A percentile compares a stretch with the other conserved stretches of the same genome.
These are phyloP conservation scores for Penicillium macrosclerotiorum DNA, from an alignment of 495 filamentous ascomycete species.

Conservation along the genomic window DNA sequence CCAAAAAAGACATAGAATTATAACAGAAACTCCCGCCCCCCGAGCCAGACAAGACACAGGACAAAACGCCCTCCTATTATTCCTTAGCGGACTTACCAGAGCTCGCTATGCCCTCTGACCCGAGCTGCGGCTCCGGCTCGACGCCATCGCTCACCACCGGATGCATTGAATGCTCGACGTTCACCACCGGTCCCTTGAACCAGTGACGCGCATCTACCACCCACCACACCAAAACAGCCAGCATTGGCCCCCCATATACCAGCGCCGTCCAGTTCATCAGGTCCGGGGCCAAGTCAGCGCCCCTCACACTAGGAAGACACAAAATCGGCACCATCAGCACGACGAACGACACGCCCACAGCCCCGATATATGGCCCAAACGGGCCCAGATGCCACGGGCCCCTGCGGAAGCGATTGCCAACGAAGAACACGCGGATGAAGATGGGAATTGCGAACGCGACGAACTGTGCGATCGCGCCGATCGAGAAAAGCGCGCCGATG, in stretches of 20 bases:
- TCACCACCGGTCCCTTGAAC: constrained; percentile 74
- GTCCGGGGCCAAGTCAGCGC: constrained; percentile 53
- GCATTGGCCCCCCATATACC: constrained; percentile 71
- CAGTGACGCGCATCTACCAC: constrained; percentile 66
- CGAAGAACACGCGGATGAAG: constrained; percentile 71
- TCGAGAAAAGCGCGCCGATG: constrained; percentile 73
- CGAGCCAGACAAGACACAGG: background rate
- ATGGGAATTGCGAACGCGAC: constrained; percentile 75
- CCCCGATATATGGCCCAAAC: constrained; percentile 61
- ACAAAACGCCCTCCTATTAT: background rate
- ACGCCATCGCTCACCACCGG: constrained; percentile 21
- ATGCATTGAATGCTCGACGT: constrained; percentile 46
- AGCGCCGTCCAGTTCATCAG: constrained; percentile 77
- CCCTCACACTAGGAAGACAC: constrained; percentile 62
- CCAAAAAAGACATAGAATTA: background rate
- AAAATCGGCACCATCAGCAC: constrained; percentile 72
- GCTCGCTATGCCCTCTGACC: constrained; percentile 39
- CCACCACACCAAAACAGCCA: constrained; percentile 66
- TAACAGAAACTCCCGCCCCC: background rate
- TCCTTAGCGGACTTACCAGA: constrained; percentile 62
- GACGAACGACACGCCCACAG: constrained; percentile 59
- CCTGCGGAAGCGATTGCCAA: constrained; percentile 64
- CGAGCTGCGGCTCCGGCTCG: constrained; percentile 13
- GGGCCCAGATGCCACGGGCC: constrained; percentile 75
- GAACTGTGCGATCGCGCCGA: constrained; percentile 73